Percentiles rank a stretch among this genome's conserved stretches.
These are phyloP conservation scores for Biscogniauxia marginata DNA, from an alignment of 2,329 filamentous ascomycete genomes.

Conservation along the genomic window DNA sequence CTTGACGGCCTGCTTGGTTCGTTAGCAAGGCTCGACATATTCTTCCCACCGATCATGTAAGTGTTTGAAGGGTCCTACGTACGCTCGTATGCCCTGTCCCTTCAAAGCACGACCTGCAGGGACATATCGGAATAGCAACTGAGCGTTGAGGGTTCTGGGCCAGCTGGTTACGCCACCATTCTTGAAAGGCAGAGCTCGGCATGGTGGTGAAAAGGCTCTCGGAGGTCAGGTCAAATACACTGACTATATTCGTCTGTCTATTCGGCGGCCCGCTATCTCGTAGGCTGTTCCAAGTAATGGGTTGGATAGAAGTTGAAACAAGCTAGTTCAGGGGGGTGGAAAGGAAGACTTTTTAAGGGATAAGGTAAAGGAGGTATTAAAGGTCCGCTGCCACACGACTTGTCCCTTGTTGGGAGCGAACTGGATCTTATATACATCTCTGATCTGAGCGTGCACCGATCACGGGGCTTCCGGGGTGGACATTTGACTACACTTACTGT, in stretches of 20 bases:
- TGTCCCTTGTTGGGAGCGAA: too few species aligned
- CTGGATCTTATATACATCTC: background rate
- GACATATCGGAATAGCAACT: constrained; percentile 23
- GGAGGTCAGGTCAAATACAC: background rate
- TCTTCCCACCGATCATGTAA: background rate
- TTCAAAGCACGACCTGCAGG: constrained; percentile 28
- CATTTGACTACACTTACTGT: background rate
- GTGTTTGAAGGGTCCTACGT: constrained; percentile 13
- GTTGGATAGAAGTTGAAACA: background rate
- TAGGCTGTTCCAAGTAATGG: background rate
- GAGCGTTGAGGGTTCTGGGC: constrained; percentile 15
- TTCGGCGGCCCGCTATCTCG: background rate
- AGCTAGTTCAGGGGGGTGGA: background rate
- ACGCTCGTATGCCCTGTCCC: constrained; percentile 18
- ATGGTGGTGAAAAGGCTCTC: constrained; percentile 10
- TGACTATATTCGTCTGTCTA: background rate
- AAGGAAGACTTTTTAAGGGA: background rate
- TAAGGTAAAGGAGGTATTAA: background rate
- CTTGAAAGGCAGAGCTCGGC: constrained; percentile 20
- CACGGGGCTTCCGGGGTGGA: background rate
- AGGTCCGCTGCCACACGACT: too few species aligned
- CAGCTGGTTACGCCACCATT: constrained; percentile 27
- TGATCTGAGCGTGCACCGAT: background rate
- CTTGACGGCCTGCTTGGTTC: constrained; percentile 3
- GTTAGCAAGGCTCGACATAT: background rate